Percentiles rank a stretch among this genome's conserved stretches.
phyloP scores from a whole-genome alignment of 1,139 yeast species.

The Taiozyma sp. region DNA sequence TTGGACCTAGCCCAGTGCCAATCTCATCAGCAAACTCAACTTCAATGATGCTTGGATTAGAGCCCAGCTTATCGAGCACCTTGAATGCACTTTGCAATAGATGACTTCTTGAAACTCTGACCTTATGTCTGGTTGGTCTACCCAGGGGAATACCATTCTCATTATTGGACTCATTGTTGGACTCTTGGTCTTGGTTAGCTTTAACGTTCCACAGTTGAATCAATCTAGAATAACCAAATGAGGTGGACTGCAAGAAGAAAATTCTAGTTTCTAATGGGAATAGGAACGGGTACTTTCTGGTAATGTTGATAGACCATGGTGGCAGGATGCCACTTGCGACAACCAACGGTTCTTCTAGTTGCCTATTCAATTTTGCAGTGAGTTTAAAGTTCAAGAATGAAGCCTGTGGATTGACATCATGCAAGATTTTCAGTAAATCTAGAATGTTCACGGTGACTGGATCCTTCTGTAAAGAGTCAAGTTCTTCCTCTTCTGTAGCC shows the following conservation, averaged over 20 bases:
- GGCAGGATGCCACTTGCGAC: conserved; percentile 90
- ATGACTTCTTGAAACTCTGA: conserved; percentile 68
- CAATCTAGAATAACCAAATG: conserved; percentile 86
- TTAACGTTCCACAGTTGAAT: conserved; percentile 74
- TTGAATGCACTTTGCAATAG: conserved; percentile 77
- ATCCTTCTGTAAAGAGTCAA: conserved; percentile 31
- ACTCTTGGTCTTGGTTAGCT: conserved; percentile 35
- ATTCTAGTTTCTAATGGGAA: conserved; percentile 83
- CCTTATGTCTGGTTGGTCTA: conserved; percentile 75
- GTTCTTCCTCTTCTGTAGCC: conserved; percentile 26
- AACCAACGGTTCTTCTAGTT: conserved; percentile 83
- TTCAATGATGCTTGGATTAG: conserved; percentile 78
- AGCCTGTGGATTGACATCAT: conserved; percentile 29
- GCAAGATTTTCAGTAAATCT: conserved; percentile 49
- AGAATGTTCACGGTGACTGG: conserved; percentile 45
- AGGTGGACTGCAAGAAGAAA: conserved; percentile 77
- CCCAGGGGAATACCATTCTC: conserved; percentile 47
- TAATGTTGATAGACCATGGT: conserved; percentile 73
- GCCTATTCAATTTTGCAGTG: conserved; percentile 83
- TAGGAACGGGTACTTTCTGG: conserved; percentile 72
- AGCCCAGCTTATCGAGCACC: conserved; percentile 72
- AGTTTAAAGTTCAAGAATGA: conserved; percentile 74
- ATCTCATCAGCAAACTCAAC: conserved; percentile 88
- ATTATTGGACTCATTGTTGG: conserved; percentile 17
- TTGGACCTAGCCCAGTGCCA: conserved; percentile 97